Conservation (phyloP, 75 land plant genomes). For the Pinus taeda region DNA sequence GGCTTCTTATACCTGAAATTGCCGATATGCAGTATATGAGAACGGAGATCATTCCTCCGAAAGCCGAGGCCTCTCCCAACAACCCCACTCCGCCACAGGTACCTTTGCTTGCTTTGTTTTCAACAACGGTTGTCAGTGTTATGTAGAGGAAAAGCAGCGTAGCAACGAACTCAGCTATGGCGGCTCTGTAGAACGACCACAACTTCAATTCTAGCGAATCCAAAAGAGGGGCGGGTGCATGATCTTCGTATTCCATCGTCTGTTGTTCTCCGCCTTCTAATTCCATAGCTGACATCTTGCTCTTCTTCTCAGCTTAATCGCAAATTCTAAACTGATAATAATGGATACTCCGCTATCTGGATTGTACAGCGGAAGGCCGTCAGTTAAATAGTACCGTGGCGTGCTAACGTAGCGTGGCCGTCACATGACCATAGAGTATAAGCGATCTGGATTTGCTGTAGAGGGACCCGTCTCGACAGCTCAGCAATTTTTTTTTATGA, state of each 20-base stretch:
- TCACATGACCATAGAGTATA: no score
- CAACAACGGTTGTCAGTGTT: conserved; percentile 53
- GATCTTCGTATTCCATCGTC: conserved; percentile 49
- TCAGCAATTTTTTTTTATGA: no score
- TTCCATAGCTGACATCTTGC: not conserved
- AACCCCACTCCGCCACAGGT: conserved; percentile 43
- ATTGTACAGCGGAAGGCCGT: no score
- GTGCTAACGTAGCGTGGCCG: no score
- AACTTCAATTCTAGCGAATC: conserved; percentile 31
- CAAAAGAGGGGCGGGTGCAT: conserved; percentile 41
- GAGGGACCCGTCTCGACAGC: no score
- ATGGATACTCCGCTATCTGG: no score
- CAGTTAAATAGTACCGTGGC: no score
- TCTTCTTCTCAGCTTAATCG: no score
- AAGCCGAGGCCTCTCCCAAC: conserved; percentile 58
- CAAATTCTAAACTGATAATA: no score
- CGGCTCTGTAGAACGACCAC: conserved; percentile 59
- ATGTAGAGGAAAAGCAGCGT: conserved; percentile 57
- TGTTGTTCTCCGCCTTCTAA: conserved; percentile 3
- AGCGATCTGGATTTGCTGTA: no score
- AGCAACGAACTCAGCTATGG: conserved; percentile 61
- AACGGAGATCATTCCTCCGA: conserved; percentile 59
- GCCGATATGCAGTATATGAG: conserved; percentile 64
- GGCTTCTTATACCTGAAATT: conserved; percentile 31
- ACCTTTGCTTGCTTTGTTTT: conserved; percentile 11